These are phyloP conservation scores for Boletus reticuloceps DNA, from an alignment of 768 basidiomycete species.

Conservation along the genomic window DNA sequence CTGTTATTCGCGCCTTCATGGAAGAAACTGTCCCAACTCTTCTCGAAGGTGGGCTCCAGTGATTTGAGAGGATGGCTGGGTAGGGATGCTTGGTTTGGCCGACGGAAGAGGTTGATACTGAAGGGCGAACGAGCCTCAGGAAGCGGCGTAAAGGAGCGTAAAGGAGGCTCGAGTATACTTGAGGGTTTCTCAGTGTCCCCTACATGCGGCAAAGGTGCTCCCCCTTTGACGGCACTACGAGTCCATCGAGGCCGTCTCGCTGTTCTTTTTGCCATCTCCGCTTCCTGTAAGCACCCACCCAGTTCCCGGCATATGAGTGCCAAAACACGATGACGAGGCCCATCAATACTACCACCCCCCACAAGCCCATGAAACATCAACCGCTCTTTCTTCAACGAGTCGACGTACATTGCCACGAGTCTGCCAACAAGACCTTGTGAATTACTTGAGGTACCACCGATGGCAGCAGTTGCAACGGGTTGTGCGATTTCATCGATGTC, in stretches of 20 bases:
- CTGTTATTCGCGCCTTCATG: slow-evolving; percentile 22
- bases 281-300: slow-evolving; percentile 46
- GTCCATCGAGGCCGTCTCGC: slow-evolving; percentile 45
- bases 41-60: slow-evolving; percentile 33
- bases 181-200: slow-evolving; percentile 26
- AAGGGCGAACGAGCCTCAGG: slow-evolving; percentile 35
- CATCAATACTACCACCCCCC: slow-evolving; percentile 82
- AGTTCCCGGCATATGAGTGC: slow-evolving; percentile 58
- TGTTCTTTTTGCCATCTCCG: slow-evolving; percentile 53
- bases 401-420: slow-evolving; percentile 71
- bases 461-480: slow-evolving; percentile 82
- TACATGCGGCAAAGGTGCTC: slow-evolving; percentile 14
- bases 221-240: slow-evolving; percentile 29
- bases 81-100: slow-evolving; percentile 32
- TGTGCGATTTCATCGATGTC: slow-evolving; percentile 70
- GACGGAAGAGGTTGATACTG: slow-evolving; percentile 36
- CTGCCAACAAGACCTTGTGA: slow-evolving; percentile 65
- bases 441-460: slow-evolving; percentile 54
- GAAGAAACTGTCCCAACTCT: slow-evolving; percentile 48
- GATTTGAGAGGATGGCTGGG: slow-evolving; percentile 23
- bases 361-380: slow-evolving; percentile 87
- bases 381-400: slow-evolving; percentile 73
- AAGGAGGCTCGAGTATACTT: slow-evolving; percentile 21
- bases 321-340: slow-evolving; percentile 68
- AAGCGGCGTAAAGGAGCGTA: slow-evolving; percentile 51